These are phyloP conservation scores for Sarocladium oryzae DNA, from an alignment of 2,329 filamentous ascomycete genomes.

Conservation along the genomic window DNA sequence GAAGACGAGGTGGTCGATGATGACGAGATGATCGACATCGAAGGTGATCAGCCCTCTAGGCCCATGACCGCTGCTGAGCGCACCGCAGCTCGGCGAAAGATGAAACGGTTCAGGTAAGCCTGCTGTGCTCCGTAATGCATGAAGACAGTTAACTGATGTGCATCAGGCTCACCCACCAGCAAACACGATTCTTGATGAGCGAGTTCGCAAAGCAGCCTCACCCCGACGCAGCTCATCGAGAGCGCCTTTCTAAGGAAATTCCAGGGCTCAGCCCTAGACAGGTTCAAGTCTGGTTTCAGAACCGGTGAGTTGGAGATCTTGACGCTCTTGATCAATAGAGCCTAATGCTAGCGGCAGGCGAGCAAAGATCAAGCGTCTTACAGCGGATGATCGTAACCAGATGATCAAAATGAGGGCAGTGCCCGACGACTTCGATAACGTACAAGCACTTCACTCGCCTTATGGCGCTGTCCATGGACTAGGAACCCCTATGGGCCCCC, in stretches of 20 bases:
- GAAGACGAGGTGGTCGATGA: conserved; percentile 49
- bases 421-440: conserved; percentile 64
- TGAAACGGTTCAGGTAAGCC: conserved; percentile 75
- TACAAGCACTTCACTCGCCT: conserved; percentile 61
- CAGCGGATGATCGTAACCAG: conserved; percentile 61
- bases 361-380: conserved; percentile 66
- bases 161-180: conserved; percentile 82
- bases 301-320: conserved; percentile 58
- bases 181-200: conserved; percentile 96
- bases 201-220: conserved; percentile 94
- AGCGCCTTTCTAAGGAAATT: conserved; percentile 81
- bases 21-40: conserved; percentile 47
- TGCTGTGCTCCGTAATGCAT: neutral
- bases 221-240: conserved; percentile 84
- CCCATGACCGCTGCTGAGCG: conserved; percentile 51
- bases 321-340: neutral
- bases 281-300: conserved; percentile 98
- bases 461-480: conserved; percentile 55
- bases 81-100: conserved; percentile 53
- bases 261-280: conserved; percentile 86
- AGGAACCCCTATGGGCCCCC: conserved; percentile 39
- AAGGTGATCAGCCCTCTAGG: conserved; percentile 24
- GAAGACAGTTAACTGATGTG: conserved; percentile 24
- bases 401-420: conserved; percentile 69
- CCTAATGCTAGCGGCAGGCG: conserved; percentile 36